Base-by-base conservation (phyloP, 225 moss, liverwort and hornwort species). In the Physcomitrium patens region DNA sequence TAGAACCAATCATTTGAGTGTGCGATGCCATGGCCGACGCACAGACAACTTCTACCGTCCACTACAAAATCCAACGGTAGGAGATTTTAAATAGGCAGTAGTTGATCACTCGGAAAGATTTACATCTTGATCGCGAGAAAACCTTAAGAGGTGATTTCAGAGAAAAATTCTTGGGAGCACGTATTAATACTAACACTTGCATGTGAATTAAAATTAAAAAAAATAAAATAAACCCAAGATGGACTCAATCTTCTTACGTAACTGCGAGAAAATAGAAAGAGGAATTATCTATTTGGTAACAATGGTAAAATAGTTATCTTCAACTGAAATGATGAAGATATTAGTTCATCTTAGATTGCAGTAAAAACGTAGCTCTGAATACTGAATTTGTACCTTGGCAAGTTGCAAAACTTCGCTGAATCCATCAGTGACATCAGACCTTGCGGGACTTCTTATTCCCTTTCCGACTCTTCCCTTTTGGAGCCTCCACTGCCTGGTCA, bases 401-500 rank as follows among this genome's bases (percentile, higher is more conserved):
- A 60, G 5, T 55, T 47, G 59, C 59, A 71, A 60, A 13, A 73
- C 49, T 48, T 47, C n/a, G 26, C 13, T 72, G 28, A 11, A 49
- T 31, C 50, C 72, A 28, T 31, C 37, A 57, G 57, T 57, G 31
- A 22, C 66, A 48, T 58, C 65, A 76, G 27, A 48, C 66, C 60
- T 46, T 67, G 14, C 16, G 72, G 71, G 72, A 65, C 28, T 59
- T 68, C 13, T 72, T 49, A 59, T 69, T 76, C 7, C 50, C 60
- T 55, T 79, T 85, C 22, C 46, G 60, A 9, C 55, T 19, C 41
- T 77, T 74, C 11, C 51, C 75, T 75, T 47, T 61, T 4, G 44
- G 37, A 42, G 55, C 49, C 68, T 64, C 65, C 24, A 51, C 46
- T 17, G 18, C 24, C 43, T 64, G 42, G 8, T 70, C 79, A 48